These are phyloP conservation scores for Melaleuca alternifolia DNA, from an alignment of 345 rosid genomes.

Conservation along the genomic window DNA sequence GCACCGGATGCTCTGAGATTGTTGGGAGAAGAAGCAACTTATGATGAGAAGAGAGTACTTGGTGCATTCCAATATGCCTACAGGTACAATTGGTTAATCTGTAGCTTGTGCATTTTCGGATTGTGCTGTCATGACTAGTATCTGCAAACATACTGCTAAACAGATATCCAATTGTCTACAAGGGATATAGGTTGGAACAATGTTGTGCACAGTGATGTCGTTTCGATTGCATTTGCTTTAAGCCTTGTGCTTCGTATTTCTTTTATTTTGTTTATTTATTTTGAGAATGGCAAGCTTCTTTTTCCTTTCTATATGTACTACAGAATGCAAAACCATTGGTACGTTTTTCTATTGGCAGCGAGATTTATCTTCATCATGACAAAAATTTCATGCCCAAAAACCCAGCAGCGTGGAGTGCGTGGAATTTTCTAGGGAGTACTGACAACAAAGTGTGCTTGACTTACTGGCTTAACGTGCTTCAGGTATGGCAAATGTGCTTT, in stretches of 20 bases:
- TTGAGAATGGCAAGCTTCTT: neutral
- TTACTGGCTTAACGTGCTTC: constrained; percentile 92
- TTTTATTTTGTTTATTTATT: neutral
- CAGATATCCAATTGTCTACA: neutral
- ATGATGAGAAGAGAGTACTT: constrained; percentile 60
- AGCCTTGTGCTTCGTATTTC: neutral
- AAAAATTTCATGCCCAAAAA: constrained; percentile 67
- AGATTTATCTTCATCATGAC: constrained; percentile 73
- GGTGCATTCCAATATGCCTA: constrained; percentile 84
- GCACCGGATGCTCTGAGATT: constrained; percentile 71
- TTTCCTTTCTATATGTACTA: neutral
- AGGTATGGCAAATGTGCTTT: constrained; percentile 33
- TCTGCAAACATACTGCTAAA: neutral
- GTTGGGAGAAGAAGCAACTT: constrained; percentile 58
- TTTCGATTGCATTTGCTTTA: neutral
- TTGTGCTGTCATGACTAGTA: neutral
- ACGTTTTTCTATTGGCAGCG: constrained; percentile 35
- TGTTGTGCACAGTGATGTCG: neutral
- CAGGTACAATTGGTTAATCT: constrained; percentile 30
- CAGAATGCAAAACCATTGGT: neutral
- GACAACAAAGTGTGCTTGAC: constrained; percentile 65
- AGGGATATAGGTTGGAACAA: neutral
- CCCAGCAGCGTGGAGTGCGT: constrained; percentile 83
- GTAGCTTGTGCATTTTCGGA: neutral
- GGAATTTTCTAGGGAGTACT: constrained; percentile 85